Conservation (phyloP, 1,284 basidiomycete species). For the Polyporus tsugae region DNA sequence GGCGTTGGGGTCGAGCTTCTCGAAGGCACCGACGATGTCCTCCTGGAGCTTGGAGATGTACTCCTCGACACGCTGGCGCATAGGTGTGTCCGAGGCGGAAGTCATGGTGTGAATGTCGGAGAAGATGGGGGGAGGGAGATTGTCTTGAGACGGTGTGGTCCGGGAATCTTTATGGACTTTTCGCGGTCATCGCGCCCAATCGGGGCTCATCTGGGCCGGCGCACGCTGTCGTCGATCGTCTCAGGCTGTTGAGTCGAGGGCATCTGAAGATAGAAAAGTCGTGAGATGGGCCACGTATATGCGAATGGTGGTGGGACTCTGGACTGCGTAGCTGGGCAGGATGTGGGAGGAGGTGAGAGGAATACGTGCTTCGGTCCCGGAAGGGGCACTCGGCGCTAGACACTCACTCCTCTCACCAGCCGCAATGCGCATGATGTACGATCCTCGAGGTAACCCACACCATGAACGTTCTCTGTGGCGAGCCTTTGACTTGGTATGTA, state of each 20-base stretch:
- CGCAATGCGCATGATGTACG: too few relatives aligned
- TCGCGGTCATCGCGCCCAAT: conserved; percentile 21
- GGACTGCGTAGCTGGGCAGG: neutral
- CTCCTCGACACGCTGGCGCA: conserved; percentile 84
- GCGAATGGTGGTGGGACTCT: neutral
- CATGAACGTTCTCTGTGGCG: too few relatives aligned
- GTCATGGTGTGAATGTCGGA: conserved; percentile 20
- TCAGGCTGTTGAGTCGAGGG: neutral
- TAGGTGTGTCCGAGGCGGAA: conserved; percentile 49
- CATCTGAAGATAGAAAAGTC: neutral
- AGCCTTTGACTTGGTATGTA: too few relatives aligned
- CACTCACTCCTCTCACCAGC: too few relatives aligned
- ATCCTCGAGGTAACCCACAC: too few relatives aligned
- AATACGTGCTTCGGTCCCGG: too few relatives aligned
- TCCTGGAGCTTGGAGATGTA: conserved; percentile 87
- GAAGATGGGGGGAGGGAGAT: neutral
- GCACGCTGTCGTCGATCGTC: neutral
- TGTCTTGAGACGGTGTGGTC: conserved; percentile 16
- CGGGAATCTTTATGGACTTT: conserved; percentile 9
- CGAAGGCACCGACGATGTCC: conserved; percentile 82
- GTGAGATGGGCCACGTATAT: neutral
- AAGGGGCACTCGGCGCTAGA: neutral
- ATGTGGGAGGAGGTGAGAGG: neutral
- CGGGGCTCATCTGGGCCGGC: conserved; percentile 30
- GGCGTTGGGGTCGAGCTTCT: conserved; percentile 78